These are phyloP conservation scores for Botrytis squamosa DNA, from an alignment of 2,329 filamentous ascomycete species.

Conservation along the genomic window DNA sequence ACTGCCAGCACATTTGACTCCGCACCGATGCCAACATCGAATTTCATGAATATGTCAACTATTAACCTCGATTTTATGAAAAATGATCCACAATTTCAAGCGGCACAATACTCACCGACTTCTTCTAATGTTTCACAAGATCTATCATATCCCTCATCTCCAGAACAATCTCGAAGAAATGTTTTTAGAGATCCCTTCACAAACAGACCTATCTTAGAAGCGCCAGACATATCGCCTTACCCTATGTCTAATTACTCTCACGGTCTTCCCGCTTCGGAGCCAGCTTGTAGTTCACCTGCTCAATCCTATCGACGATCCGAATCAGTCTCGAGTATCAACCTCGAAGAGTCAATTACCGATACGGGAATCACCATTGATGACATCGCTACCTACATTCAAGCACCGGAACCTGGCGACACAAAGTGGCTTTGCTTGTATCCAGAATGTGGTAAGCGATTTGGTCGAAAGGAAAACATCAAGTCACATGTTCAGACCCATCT, in stretches of 20 bases:
- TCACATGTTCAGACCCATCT: constrained; percentile 98
- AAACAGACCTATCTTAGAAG: constrained; percentile 45
- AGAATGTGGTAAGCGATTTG: constrained; percentile 84
- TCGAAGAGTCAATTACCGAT: constrained; percentile 65
- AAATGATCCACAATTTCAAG: constrained; percentile 29
- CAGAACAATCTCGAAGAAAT: constrained; percentile 50
- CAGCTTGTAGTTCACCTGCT: constrained; percentile 27
- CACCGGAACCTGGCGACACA: constrained; percentile 68
- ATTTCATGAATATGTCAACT: constrained; percentile 54
- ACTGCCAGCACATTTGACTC: constrained; percentile 48
- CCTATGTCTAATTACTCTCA: constrained; percentile 25
- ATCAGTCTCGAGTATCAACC: constrained; percentile 59
- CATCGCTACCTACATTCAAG: constrained; percentile 71
- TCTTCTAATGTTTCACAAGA: constrained; percentile 44
- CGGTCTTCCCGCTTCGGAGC: constrained; percentile 23
- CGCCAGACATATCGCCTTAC: constrained; percentile 27
- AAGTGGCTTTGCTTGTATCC: constrained; percentile 78
- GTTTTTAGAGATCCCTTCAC: constrained; percentile 47
- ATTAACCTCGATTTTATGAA: constrained; percentile 48
- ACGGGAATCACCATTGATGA: constrained; percentile 88
- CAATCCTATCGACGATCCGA: constrained; percentile 55
- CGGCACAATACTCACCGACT: constrained; percentile 33
- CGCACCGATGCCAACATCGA: constrained; percentile 54
- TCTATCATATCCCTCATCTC: constrained; percentile 51
- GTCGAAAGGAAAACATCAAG: constrained; percentile 98